A percentile compares a stretch with the other conserved stretches of the same genome.
These are phyloP conservation scores for Puccinia hordei DNA, from an alignment of 1,284 basidiomycete genomes.

Conservation along the genomic window DNA sequence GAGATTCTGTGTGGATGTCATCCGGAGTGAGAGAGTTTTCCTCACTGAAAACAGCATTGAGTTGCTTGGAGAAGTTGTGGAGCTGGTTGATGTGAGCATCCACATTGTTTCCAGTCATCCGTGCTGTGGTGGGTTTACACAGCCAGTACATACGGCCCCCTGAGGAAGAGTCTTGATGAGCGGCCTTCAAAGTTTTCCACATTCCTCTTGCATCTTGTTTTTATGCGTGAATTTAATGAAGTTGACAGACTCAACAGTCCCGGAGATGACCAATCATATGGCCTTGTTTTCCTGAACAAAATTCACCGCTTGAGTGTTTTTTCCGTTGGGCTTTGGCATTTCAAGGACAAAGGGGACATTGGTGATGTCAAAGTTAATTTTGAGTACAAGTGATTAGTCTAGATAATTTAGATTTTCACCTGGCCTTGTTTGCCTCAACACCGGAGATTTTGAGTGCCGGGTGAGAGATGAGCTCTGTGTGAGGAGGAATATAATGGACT, in stretches of 20 bases:
- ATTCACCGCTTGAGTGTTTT: not conserved
- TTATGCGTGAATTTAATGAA: not conserved
- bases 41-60: not conserved
- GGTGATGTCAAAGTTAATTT: no score
- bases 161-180: not conserved
- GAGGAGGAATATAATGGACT: no score
- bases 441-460: no score
- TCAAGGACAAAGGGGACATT: not conserved
- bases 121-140: not conserved
- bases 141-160: slow-evolving; percentile 4
- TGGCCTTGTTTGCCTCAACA: not conserved
- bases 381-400: no score
- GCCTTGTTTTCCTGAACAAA: slow-evolving; percentile 10
- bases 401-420: slow-evolving; percentile 3
- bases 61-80: not conserved
- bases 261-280: not conserved
- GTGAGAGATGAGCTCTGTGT: no score
- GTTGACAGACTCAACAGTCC: not conserved
- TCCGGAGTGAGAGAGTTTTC: not conserved
- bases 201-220: not conserved
- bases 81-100: not conserved
- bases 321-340: no score
- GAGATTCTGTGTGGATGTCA: not conserved
- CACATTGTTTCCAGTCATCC: not conserved
- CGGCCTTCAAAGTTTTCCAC: not conserved